Conservation (phyloP, 345 rosid species). For the Eucalyptus polyanthemos region DNA sequence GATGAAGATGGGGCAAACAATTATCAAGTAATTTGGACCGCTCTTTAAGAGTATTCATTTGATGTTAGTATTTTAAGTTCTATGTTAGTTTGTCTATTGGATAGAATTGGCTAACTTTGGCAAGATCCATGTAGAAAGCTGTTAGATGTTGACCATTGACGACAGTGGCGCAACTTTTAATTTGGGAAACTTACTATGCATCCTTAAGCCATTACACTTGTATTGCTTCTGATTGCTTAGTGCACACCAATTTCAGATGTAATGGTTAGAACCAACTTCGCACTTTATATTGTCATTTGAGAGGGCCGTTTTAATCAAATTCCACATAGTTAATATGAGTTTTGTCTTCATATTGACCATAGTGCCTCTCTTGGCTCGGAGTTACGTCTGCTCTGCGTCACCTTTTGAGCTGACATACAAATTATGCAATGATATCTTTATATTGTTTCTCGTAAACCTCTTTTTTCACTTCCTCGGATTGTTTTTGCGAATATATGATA, state of each 20-base stretch:
- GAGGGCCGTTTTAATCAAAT: background rate
- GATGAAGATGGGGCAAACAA: constrained; percentile 59
- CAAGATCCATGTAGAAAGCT: background rate
- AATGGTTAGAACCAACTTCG: background rate
- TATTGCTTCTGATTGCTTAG: background rate
- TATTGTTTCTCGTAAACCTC: background rate
- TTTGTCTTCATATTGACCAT: background rate
- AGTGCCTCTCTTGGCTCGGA: background rate
- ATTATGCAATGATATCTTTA: background rate
- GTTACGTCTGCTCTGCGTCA: background rate
- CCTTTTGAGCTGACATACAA: background rate
- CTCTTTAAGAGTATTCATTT: background rate
- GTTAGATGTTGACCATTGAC: background rate
- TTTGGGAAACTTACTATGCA: background rate
- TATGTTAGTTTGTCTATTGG: background rate
- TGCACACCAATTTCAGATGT: background rate
- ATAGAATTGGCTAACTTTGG: background rate
- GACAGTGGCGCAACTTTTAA: background rate
- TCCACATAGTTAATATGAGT: background rate
- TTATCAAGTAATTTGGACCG: constrained; percentile 17
- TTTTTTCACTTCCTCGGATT: background rate
- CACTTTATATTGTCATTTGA: background rate
- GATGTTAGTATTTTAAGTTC: background rate
- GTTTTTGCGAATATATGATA: background rate
- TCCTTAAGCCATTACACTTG: background rate